Base-by-base conservation (phyloP, 768 basidiomycete genomes). In the Scleroderma citrinum region DNA sequence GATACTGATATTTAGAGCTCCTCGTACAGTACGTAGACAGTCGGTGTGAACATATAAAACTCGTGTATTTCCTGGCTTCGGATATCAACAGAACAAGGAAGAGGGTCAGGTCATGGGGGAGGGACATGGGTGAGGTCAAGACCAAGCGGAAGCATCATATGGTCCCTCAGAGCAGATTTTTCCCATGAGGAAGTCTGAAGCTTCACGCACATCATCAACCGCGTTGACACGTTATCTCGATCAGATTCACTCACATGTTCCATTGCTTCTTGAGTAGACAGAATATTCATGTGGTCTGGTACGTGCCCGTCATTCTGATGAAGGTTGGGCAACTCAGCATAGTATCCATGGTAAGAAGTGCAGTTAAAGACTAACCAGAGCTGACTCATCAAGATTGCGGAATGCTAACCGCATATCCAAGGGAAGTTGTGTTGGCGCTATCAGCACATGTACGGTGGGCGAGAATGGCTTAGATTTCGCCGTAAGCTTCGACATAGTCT, bases 241-340 rank as follows among this genome's bases (percentile, higher is more conserved):
- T 13, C 21, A 13, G 14, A 16, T 7, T 26, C 23, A 26, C 40
- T 47, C 29, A 88, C 88, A 61, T 88, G 83, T 32, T 68, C 68
- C 16, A 72, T 58, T 11, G 85, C 85, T 36, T 85, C 81, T 4
- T 60, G 44, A 11, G 69, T 69, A 8, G 83, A 73, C 13, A 91
- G 58, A 19, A 91, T 65, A 59, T 90, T 86, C 86, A 91, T 89
- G 56, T 90, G 84, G 53, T 87, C 80, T 8, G 86, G 86, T 26
- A 78, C 52, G 34, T 59, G 64, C 19, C 78, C 75, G 21, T 76
- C 68, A 44, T 81, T 79, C 79, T 79, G 56, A 14, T 44, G 42
- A 20, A 48, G 8, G 26, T 17, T 13, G 23, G 24, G 26, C 32
- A 40, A 30, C 10, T 35, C 17, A 19, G 31, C 20, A n/a, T 3